A percentile compares a stretch with the other conserved stretches of the same genome.
Evolutionary conservation across 2,329 filamentous ascomycete genomes (phyloP).

Genomic region (Mollisia scopiformis): DNA sequence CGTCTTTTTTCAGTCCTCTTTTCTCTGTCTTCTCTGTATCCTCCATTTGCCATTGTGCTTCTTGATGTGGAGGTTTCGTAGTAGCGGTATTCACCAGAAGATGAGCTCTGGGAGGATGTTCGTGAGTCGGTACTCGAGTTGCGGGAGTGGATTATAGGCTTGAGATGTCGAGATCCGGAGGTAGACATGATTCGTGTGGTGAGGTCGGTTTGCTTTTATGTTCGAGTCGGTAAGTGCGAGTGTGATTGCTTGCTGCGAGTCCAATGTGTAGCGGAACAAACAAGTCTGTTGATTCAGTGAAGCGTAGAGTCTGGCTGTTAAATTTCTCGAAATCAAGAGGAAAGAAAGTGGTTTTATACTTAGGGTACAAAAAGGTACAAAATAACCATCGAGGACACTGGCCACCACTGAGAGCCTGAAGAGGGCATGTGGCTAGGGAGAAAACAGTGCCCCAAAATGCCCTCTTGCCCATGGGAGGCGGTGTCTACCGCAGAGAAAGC

Average conservation of each 20-base stretch:
- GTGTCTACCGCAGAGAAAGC: not conserved
- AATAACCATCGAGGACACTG: not conserved
- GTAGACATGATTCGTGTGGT: constrained; percentile 15
- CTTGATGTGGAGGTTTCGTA: constrained; percentile 16
- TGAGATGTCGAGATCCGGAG: constrained; percentile 2
- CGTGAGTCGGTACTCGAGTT: constrained; percentile 18
- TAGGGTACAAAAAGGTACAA: not conserved
- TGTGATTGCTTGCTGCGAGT: constrained; percentile 12
- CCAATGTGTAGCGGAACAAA: constrained; percentile 6
- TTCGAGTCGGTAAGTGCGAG: not conserved
- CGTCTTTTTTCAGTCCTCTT: constrained; percentile 4
- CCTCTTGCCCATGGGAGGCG: not conserved
- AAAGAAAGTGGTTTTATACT: not conserved
- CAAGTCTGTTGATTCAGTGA: not conserved
- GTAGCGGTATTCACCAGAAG: constrained; percentile 10
- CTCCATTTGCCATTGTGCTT: constrained; percentile 15
- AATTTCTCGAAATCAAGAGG: not conserved
- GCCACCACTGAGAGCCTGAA: not conserved
- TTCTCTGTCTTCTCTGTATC: not conserved
- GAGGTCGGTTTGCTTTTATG: constrained; percentile 1
- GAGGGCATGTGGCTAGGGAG: no score
- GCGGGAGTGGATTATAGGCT: constrained; percentile 18
- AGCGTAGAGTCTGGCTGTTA: not conserved
- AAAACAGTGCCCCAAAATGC: not conserved
- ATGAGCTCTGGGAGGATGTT: constrained; percentile 10